Evolutionary conservation across 352 stramenopile species (phyloP).

Genomic region (Globisporangium rhizosaccharum): DNA sequence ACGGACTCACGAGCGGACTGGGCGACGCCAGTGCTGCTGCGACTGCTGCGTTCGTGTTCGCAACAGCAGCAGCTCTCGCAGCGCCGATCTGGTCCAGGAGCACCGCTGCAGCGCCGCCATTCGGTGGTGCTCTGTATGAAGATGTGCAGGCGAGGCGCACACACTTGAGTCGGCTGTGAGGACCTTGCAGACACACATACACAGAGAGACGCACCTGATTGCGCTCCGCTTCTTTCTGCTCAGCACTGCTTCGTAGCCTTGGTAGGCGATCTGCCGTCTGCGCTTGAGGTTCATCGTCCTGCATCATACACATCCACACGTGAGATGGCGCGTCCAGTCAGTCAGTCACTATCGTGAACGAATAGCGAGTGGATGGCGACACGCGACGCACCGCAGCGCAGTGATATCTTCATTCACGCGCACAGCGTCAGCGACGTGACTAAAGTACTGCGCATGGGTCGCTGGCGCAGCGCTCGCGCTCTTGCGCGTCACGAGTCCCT

Average conservation of each 20-base stretch:
- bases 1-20: no score
- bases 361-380: background rate
- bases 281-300: slow-evolving; percentile 71
- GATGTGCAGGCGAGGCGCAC: no score
- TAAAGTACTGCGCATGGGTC: slow-evolving; percentile 67
- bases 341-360: slow-evolving; percentile 3
- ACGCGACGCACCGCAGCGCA: slow-evolving; percentile 30
- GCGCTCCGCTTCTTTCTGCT: slow-evolving; percentile 61
- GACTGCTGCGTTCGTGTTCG: background rate
- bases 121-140: slow-evolving; percentile 5
- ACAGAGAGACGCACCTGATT: slow-evolving; percentile 7
- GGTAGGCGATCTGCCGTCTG: slow-evolving; percentile 42
- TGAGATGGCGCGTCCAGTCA: background rate
- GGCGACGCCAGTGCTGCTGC: background rate
- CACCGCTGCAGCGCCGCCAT: slow-evolving; percentile 4
- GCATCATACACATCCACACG: background rate
- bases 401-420: slow-evolving; percentile 49
- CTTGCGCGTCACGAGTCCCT: slow-evolving; percentile 59
- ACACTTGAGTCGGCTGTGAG: background rate
- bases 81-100: slow-evolving; percentile 6
- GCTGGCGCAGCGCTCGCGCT: slow-evolving; percentile 40
- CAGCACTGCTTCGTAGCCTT: slow-evolving; percentile 73
- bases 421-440: slow-evolving; percentile 56
- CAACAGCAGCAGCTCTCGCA: background rate
- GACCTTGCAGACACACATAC: background rate